Evolutionary conservation across 306 rosid genomes (phyloP).

Genomic region (Carpinus viminea): DNA sequence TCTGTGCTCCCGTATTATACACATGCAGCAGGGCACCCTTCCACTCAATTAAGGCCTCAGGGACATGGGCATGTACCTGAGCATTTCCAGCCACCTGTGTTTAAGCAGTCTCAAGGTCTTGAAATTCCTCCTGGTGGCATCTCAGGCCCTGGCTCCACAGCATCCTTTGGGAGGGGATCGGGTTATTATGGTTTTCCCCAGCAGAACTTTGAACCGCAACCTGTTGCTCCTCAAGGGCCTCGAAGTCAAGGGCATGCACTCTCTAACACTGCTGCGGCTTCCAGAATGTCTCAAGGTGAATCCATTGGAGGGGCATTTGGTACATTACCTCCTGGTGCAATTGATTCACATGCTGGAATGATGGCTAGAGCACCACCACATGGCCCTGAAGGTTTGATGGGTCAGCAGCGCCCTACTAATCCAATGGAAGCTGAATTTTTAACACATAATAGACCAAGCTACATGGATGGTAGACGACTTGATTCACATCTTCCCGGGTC

Average conservation of each 20-base stretch:
- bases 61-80: constrained; percentile 40
- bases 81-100: constrained; percentile 23
- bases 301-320: constrained; percentile 51
- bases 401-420: constrained; percentile 35
- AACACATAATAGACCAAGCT: constrained; percentile 34
- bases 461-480: constrained; percentile 22
- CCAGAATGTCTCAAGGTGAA: constrained; percentile 45
- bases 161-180: constrained; percentile 41
- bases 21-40: constrained; percentile 40
- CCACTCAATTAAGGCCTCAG: constrained; percentile 49
- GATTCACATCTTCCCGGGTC: constrained; percentile 33
- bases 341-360: constrained; percentile 54
- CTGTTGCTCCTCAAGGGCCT: constrained; percentile 47
- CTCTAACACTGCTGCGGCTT: constrained; percentile 45
- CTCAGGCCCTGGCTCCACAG: constrained; percentile 31
- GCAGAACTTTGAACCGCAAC: constrained; percentile 39
- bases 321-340: constrained; percentile 48
- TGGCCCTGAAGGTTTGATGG: constrained; percentile 52
- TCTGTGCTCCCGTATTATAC: constrained; percentile 49
- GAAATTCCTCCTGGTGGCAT: constrained; percentile 29
- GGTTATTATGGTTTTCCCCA: constrained; percentile 42
- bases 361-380: constrained; percentile 46
- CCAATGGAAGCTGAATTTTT: constrained; percentile 31
- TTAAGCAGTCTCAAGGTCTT: constrained; percentile 23
- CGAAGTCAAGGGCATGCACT: constrained; percentile 57